These are phyloP conservation scores for Sequoiadendron giganteum DNA, from an alignment of 75 land plant species.

Conservation along the genomic window DNA sequence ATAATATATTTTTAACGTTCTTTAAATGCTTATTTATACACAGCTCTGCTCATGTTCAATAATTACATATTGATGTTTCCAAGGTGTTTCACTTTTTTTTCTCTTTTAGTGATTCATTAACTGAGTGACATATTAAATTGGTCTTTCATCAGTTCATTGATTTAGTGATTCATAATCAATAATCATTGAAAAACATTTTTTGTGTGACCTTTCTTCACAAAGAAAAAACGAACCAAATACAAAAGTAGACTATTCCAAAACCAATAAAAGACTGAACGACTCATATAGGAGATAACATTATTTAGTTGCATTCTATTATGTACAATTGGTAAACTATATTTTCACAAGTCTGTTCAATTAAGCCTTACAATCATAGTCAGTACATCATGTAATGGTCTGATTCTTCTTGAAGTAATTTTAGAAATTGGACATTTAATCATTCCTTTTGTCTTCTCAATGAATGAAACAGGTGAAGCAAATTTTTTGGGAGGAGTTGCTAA, in stretches of 20 bases:
- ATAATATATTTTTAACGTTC: not conserved
- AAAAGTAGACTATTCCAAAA: not conserved
- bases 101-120: not conserved
- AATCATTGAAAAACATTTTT: not conserved
- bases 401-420: not conserved
- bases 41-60: not conserved
- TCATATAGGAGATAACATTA: not conserved
- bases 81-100: not conserved
- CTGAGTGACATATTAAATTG: too few species aligned
- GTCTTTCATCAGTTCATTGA: not conserved
- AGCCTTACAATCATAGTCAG: not conserved
- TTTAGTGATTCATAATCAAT: not conserved
- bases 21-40: not conserved
- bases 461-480: slow-evolving; percentile 84
- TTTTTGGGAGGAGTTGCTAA: slow-evolving; percentile 97
- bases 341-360: not conserved
- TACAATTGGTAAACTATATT: not conserved
- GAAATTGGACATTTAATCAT: not conserved
- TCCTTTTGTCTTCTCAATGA: slow-evolving; percentile 11
- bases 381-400: not conserved
- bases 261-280: not conserved
- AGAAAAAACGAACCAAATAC: not conserved
- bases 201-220: not conserved
- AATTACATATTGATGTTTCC: not conserved
- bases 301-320: not conserved